A percentile compares a stretch with the other conserved stretches of the same genome.
phyloP scores from a whole-genome alignment of 257 asterid species.

The Nicotiana obtusifolia region DNA sequence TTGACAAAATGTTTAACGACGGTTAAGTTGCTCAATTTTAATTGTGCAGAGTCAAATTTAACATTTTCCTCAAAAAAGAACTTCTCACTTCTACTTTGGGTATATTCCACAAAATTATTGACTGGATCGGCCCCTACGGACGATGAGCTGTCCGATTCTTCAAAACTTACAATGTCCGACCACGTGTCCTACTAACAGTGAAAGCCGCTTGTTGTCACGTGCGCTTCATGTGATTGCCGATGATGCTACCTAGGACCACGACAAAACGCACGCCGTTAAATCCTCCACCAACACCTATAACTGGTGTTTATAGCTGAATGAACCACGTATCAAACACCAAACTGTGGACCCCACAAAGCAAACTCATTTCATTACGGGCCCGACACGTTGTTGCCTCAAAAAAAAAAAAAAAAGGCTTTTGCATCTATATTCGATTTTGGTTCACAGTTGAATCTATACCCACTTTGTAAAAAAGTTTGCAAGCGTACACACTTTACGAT shows the following conservation, averaged over 20 bases:
- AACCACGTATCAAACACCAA: slow-evolving; percentile 22
- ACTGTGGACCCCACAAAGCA: slow-evolving; percentile 5
- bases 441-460: too few species aligned
- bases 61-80: too few species aligned
- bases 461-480: too few species aligned
- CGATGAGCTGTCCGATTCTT: background rate
- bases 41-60: too few species aligned
- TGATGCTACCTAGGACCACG: slow-evolving; percentile 21
- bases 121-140: too few species aligned
- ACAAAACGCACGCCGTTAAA: slow-evolving; percentile 18
- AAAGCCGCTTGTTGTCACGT: slow-evolving; percentile 11
- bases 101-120: too few species aligned
- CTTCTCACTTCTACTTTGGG: too few species aligned
- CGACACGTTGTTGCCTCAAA: slow-evolving; percentile 28
- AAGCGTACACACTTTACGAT: too few species aligned
- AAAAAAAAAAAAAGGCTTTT: too few species aligned
- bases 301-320: background rate
- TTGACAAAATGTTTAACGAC: too few species aligned
- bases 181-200: background rate
- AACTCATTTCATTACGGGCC: slow-evolving; percentile 1
- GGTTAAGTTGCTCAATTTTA: too few species aligned
- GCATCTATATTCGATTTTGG: too few species aligned
- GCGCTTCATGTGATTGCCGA: background rate
- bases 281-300: background rate
- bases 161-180: background rate